A percentile compares a stretch with the other conserved stretches of the same genome.
Evolutionary conservation across 352 stramenopile genomes (phyloP).

Genomic region (Globisporangium spinosum): DNA sequence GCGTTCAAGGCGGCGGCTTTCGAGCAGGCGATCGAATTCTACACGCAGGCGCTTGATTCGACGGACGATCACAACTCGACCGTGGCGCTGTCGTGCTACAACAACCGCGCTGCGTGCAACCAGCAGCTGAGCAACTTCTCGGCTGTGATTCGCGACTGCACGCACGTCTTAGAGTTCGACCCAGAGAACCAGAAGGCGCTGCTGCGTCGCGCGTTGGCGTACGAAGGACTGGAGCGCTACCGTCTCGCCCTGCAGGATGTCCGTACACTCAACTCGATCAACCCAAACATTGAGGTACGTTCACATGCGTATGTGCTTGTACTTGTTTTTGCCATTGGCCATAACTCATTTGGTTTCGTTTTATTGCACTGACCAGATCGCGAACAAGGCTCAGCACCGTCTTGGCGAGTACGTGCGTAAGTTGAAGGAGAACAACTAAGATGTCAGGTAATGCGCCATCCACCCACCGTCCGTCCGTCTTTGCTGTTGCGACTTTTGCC

Average conservation of each 20-base stretch:
- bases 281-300: slow-evolving; percentile 84
- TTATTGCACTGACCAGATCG: slow-evolving; percentile 41
- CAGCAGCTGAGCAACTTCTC: slow-evolving; percentile 97
- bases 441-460: background rate
- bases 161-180: slow-evolving; percentile 92
- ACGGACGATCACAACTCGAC: slow-evolving; percentile 64
- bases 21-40: slow-evolving; percentile 90
- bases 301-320: no score
- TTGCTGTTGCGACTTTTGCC: slow-evolving; percentile 5
- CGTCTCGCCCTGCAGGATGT: slow-evolving; percentile 86
- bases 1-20: slow-evolving; percentile 90
- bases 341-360: background rate
- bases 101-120: slow-evolving; percentile 95
- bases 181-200: slow-evolving; percentile 94
- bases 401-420: slow-evolving; percentile 86
- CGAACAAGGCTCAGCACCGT: slow-evolving; percentile 88
- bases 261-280: slow-evolving; percentile 77
- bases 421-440: slow-evolving; percentile 79
- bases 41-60: slow-evolving; percentile 91
- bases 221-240: slow-evolving; percentile 95
- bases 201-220: slow-evolving; percentile 91
- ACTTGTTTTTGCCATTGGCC: no score
- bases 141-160: slow-evolving; percentile 93
- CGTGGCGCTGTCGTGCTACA: slow-evolving; percentile 91
- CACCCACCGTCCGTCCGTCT: background rate